Conservation (phyloP, 148 eudicot genomes). For the Cornus kousa region DNA sequence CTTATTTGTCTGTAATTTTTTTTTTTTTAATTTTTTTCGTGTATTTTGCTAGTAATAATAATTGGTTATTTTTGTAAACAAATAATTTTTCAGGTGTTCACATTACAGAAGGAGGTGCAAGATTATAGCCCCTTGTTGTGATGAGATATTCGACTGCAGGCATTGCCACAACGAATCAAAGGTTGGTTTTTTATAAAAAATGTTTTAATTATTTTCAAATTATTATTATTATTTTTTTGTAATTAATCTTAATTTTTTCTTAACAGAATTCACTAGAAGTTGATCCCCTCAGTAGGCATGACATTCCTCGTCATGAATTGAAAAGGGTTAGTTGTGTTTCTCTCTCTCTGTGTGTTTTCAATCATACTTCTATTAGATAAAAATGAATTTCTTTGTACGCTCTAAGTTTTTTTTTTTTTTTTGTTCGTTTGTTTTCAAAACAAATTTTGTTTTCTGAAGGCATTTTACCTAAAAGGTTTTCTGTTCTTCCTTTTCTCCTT, state of each 20-base stretch:
- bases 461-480: background rate
- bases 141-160: constrained; percentile 67
- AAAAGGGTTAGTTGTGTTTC: constrained; percentile 42
- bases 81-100: constrained; percentile 43
- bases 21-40: background rate
- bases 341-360: background rate
- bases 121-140: constrained; percentile 83
- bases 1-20: background rate
- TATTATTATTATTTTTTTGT: background rate
- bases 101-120: constrained; percentile 79
- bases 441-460: too few species aligned
- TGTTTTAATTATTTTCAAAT: background rate
- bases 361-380: too few species aligned
- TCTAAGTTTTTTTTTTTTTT: too few species aligned
- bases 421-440: too few species aligned
- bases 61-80: background rate
- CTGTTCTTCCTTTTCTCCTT: background rate
- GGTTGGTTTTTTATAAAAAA: constrained; percentile 26
- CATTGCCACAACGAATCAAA: constrained; percentile 83
- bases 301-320: constrained; percentile 63
- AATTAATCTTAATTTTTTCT: background rate
- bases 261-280: constrained; percentile 66
- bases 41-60: background rate
- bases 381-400: too few species aligned
- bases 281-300: constrained; percentile 53